Evolutionary conservation across 768 basidiomycete genomes (phyloP), one percentile per base, ranked within the genome.

Genomic region (Macrolepiota fuliginosa): DNA sequence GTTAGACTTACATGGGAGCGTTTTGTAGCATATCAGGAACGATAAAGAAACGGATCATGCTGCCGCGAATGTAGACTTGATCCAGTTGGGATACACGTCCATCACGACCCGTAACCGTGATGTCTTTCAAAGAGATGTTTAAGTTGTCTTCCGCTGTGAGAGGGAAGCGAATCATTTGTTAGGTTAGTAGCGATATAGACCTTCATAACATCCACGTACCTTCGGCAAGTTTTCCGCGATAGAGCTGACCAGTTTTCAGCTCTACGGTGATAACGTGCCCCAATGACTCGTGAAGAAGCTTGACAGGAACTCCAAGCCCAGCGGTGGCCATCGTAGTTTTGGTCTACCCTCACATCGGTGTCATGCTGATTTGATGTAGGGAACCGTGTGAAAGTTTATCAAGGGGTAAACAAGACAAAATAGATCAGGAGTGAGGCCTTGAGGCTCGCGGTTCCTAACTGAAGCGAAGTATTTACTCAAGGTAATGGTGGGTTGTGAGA

Each of bases 11-110:
- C 97, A 99, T 99, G 19, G 97, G 97, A 13, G 97, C 97, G 73
- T 98, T 98, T 73, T 98, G 92, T 67, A 99, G 80, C 92, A 99
- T 98, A 76, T 98, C 97, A 58, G 97, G 97, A 22, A 99, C 97
- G 74, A 98, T 98, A 79, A 98, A 96, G 81, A 97, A 98, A 66
- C 97, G 84, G 66, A 98, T 82, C 92, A 98, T 97, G 73, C 94
- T 96, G 62, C 97, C 97, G 68, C 97, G 83, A 68, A 99, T 99
- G 77, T 99, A 99, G 35, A 98, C 96, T 75, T 98, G 96, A 79
- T 98, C 97, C 54, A 99, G 83, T 73, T 99, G 97, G 12, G 97
- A 97, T 29, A 99, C 94, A 69, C 97, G 93, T 25, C 97, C 97
- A 81, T 99, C 97, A 56, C 97, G 88, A 57, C 92, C 94, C 13